These are phyloP conservation scores for Fusarium piperis DNA, from an alignment of 2,329 filamentous ascomycete species.

Conservation along the genomic window DNA sequence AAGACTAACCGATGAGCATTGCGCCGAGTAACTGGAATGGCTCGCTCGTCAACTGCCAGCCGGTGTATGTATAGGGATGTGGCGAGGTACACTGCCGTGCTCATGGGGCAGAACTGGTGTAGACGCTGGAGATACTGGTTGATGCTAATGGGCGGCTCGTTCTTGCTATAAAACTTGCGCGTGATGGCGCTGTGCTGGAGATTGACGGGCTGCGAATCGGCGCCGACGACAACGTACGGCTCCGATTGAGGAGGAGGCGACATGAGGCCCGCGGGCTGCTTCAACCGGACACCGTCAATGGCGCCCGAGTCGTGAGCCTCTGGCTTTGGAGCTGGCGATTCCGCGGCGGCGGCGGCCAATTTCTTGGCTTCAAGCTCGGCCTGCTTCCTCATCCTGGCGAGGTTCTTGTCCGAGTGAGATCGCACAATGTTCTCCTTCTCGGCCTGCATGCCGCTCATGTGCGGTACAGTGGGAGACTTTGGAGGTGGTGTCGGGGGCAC, in stretches of 20 bases:
- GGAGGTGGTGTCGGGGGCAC: slow-evolving; percentile 82
- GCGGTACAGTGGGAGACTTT: slow-evolving; percentile 69
- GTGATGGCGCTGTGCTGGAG: slow-evolving; percentile 87
- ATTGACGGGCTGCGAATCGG: slow-evolving; percentile 76
- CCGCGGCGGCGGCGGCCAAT: slow-evolving; percentile 19
- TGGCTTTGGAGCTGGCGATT: neutral
- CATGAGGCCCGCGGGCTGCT: slow-evolving; percentile 47
- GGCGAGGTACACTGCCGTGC: slow-evolving; percentile 90
- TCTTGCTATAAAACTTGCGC: slow-evolving; percentile 92
- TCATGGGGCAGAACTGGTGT: slow-evolving; percentile 92
- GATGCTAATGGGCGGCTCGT: slow-evolving; percentile 82
- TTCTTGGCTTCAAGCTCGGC: slow-evolving; percentile 47
- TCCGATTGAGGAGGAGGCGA: slow-evolving; percentile 45
- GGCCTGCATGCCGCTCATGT: slow-evolving; percentile 70
- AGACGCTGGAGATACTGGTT: slow-evolving; percentile 87
- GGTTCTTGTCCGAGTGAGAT: slow-evolving; percentile 65
- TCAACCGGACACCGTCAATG: slow-evolving; percentile 67
- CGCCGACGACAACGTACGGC: slow-evolving; percentile 71
- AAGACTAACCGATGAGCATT: slow-evolving; percentile 90
- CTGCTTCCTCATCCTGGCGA: slow-evolving; percentile 56
- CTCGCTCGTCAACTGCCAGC: slow-evolving; percentile 78
- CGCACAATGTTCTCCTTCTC: slow-evolving; percentile 70
- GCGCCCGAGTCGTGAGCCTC: slow-evolving; percentile 38
- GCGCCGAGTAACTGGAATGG: slow-evolving; percentile 81
- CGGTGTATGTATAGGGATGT: slow-evolving; percentile 88